Percentiles rank a stretch among this genome's conserved stretches.
These are phyloP conservation scores for Trebouxia gelatinosa DNA, from an alignment of 163 green algal genomes.

Conservation along the genomic window DNA sequence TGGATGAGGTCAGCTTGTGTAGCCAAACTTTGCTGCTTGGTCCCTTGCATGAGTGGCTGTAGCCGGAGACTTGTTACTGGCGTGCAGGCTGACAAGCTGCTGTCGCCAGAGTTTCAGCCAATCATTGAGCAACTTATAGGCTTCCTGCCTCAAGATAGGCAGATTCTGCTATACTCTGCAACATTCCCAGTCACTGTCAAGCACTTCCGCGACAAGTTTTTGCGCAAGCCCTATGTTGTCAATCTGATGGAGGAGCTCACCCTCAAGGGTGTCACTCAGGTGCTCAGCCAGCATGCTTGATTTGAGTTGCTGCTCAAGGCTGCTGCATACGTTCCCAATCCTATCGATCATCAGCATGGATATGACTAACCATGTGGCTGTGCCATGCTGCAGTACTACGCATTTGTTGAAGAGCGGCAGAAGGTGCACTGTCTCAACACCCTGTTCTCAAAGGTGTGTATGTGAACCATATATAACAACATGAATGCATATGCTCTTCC, in stretches of 20 bases:
- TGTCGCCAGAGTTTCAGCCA: conserved; percentile 97
- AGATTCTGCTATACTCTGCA: conserved; percentile 98
- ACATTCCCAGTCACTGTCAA: conserved; percentile 99
- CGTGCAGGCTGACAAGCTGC: conserved; percentile 95
- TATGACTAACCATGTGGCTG: neutral
- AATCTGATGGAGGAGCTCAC: conserved; percentile 99
- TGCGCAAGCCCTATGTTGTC: conserved; percentile 98
- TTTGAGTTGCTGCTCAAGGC: no score
- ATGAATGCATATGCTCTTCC: neutral
- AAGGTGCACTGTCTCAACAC: conserved; percentile 99
- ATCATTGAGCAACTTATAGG: conserved; percentile 94
- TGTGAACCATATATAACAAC: no score
- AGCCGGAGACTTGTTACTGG: neutral
- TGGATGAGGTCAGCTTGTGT: conserved; percentile 89
- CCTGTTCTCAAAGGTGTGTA: conserved; percentile 93
- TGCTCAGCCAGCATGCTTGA: no score
- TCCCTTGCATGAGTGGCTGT: neutral
- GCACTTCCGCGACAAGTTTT: conserved; percentile 96
- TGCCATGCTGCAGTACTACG: conserved; percentile 87
- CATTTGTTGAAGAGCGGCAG: conserved; percentile 99
- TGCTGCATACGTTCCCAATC: no score
- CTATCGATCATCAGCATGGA: no score
- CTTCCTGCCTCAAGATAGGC: conserved; percentile 80
- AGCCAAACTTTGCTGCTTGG: neutral
- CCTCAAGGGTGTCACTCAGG: conserved; percentile 93